Conservation (phyloP, 1,284 basidiomycete genomes). For the Retiboletus flavoniger region DNA sequence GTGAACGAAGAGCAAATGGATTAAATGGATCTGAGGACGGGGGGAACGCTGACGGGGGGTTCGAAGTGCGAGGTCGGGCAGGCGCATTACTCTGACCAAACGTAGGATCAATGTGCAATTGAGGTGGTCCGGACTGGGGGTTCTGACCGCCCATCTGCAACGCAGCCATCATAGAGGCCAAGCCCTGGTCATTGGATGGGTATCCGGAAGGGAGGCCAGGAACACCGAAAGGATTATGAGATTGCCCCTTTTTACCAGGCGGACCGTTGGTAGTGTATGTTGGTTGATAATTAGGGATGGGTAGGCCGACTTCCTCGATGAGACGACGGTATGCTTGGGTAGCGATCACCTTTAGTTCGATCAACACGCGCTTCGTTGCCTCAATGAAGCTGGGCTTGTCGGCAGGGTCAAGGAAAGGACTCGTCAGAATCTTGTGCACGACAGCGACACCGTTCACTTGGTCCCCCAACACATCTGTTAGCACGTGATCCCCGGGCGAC, state of each 20-base stretch:
- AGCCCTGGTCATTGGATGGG: slow-evolving; percentile 74
- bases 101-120: slow-evolving; percentile 65
- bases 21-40: slow-evolving; percentile 72
- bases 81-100: slow-evolving; percentile 43
- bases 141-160: slow-evolving; percentile 84
- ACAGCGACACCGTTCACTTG: slow-evolving; percentile 95
- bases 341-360: slow-evolving; percentile 83
- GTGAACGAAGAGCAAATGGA: slow-evolving; percentile 65
- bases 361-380: slow-evolving; percentile 84
- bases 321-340: slow-evolving; percentile 92
- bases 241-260: slow-evolving; percentile 64
- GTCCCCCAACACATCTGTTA: slow-evolving; percentile 91
- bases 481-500: slow-evolving; percentile 81
- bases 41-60: slow-evolving; percentile 55
- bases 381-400: slow-evolving; percentile 75
- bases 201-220: slow-evolving; percentile 76
- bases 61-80: slow-evolving; percentile 48
- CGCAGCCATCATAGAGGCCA: slow-evolving; percentile 86
- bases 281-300: slow-evolving; percentile 81
- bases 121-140: slow-evolving; percentile 73
- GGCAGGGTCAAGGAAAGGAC: slow-evolving; percentile 72
- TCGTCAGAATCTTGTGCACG: slow-evolving; percentile 90
- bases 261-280: slow-evolving; percentile 67
- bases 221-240: slow-evolving; percentile 59
- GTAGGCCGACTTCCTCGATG: slow-evolving; percentile 91